These are phyloP conservation scores for Hypsizygus marmoreus DNA, from an alignment of 768 basidiomycete species.

Conservation along the genomic window DNA sequence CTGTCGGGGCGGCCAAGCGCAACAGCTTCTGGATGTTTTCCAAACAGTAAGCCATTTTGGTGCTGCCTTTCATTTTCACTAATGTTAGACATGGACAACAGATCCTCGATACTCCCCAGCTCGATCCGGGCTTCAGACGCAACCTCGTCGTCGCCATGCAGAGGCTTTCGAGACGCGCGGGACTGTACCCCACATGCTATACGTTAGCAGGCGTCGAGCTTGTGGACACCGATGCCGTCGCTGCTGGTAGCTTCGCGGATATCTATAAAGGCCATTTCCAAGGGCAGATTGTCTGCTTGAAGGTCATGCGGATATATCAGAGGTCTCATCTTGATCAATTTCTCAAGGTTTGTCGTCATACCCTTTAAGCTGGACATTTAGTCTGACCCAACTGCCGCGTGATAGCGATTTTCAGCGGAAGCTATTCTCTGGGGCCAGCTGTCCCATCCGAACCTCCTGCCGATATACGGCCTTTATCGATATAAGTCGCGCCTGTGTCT, in stretches of 20 bases:
- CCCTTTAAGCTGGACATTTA: not conserved
- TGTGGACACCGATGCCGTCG: not conserved
- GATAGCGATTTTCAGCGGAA: conserved; percentile 2
- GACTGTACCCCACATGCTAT: conserved; percentile 5
- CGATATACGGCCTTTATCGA: conserved; percentile 6
- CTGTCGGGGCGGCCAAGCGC: not conserved
- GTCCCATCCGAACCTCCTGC: conserved; percentile 7
- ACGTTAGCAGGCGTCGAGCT: not conserved
- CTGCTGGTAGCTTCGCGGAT: conserved; percentile 5
- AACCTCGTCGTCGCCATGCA: conserved; percentile 2
- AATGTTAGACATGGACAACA: not conserved
- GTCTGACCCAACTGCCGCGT: not conserved
- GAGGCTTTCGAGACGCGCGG: not conserved
- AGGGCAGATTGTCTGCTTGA: not conserved
- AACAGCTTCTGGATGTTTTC: conserved; percentile 11
- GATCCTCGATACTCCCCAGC: conserved; percentile 11
- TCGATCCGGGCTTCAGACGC: not conserved
- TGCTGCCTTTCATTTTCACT: not conserved
- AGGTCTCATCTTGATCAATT: not conserved
- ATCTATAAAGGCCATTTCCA: conserved; percentile 4
- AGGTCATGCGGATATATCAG: not conserved
- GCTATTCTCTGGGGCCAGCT: conserved; percentile 8
- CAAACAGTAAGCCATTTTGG: conserved; percentile 3
- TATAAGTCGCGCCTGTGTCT: not conserved
- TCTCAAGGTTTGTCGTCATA: not conserved